Evolutionary conservation across 345 rosid genomes (phyloP), one percentile per base, ranked within the genome.

Genomic region (Raphanus raphanistrum): DNA sequence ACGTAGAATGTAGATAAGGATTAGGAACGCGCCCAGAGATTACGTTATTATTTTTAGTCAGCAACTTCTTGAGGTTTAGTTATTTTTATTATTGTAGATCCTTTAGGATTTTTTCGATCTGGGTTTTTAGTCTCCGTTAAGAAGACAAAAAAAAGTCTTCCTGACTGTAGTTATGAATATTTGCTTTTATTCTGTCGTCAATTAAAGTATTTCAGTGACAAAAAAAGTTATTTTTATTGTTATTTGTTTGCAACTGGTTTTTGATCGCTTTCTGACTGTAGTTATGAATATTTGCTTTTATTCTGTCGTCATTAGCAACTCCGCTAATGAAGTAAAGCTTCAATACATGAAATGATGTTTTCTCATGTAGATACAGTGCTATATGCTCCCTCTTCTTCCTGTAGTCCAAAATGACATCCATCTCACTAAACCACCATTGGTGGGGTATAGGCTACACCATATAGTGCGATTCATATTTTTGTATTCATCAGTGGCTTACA

Each of bases 401-500:
- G 48, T 41, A 31, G 38, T 55, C 72, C 36, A 55, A 41, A 71
- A 77, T 77, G 76, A 55, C 25, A 41, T 77, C 67, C 81, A 71
- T 71, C 59, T 77, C 81, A 71, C 67, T n/a, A 71, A 71, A 71
- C 81, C 81, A 77, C 81, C 81, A 71, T 43, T 4, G 15, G 38
- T 77, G 76, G 81, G 81, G 48, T 12, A 70, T 65, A 21, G 21
- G 35, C 60, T 67, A 38, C 26, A 28, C 17, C 10, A 57, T 21
- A 27, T 8, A 4, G 29, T 36, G 43, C 58, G 10, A n/a, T 54
- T 48, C 4, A 32, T 62, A 1, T 38, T 16, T 27, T 28, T 29
- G 31, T 72, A 10, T 21, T 21, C 21, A 28, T 28, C 35, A 63
- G 9, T 72, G 57, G 60, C 9, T 6, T 29, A 45, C 11, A 9